Conservation (phyloP, 352 stramenopile genomes). For the Phytophthora cryptogea region DNA sequence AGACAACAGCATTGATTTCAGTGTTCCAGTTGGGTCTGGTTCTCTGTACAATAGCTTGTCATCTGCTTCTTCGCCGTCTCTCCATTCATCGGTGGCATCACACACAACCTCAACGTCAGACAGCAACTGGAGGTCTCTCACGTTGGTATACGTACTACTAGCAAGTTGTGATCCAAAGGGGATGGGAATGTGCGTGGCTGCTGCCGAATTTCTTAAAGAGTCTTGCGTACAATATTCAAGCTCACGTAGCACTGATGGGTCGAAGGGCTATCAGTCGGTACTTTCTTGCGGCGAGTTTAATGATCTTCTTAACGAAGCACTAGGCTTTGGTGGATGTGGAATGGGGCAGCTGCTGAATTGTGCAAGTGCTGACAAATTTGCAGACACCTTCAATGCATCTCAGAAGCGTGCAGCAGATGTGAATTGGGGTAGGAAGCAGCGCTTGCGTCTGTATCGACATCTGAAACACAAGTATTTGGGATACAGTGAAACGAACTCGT, state of each 20-base stretch:
- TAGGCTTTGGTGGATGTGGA: slow-evolving; percentile 73
- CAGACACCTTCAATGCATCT: slow-evolving; percentile 72
- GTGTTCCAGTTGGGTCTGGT: neutral
- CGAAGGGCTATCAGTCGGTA: neutral
- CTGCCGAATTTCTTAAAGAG: slow-evolving; percentile 78
- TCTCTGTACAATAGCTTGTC: slow-evolving; percentile 12
- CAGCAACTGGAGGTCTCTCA: slow-evolving; percentile 72
- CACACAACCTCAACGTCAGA: slow-evolving; percentile 42
- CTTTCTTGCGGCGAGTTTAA: slow-evolving; percentile 46
- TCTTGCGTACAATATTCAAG: slow-evolving; percentile 30
- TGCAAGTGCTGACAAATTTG: slow-evolving; percentile 50
- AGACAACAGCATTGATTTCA: slow-evolving; percentile 26
- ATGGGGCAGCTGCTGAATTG: slow-evolving; percentile 64
- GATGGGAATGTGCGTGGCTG: slow-evolving; percentile 71
- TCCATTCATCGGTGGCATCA: slow-evolving; percentile 16
- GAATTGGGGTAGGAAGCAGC: slow-evolving; percentile 68
- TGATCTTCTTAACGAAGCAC: slow-evolving; percentile 62
- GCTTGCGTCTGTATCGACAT: slow-evolving; percentile 58
- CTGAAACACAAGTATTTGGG: slow-evolving; percentile 72
- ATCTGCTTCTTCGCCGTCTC: slow-evolving; percentile 12
- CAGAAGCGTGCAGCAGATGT: slow-evolving; percentile 77
- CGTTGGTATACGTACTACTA: slow-evolving; percentile 71
- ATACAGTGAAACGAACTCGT: slow-evolving; percentile 10
- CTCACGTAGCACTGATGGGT: slow-evolving; percentile 2
- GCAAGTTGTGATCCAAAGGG: slow-evolving; percentile 81